phyloP scores from a whole-genome alignment of 768 basidiomycete genomes.

The Suillus lakei region DNA sequence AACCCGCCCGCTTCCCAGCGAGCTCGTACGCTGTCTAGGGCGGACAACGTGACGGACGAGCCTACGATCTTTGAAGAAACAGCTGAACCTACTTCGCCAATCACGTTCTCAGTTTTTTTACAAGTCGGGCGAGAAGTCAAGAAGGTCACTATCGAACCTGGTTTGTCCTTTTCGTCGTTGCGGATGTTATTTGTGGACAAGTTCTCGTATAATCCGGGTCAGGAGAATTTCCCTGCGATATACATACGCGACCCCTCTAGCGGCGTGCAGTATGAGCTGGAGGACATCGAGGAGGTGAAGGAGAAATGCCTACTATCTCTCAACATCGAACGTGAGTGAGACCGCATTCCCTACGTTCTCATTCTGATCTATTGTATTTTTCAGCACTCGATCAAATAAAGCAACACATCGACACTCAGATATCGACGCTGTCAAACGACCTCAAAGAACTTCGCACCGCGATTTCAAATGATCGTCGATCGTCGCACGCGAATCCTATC shows the following conservation, averaged over 20 bases:
- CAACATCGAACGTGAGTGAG: conserved; percentile 91
- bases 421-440: conserved; percentile 82
- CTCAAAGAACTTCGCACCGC: conserved; percentile 84
- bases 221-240: conserved; percentile 93
- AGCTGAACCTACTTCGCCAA: conserved; percentile 20
- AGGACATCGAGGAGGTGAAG: conserved; percentile 91
- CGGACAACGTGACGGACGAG: conserved; percentile 10
- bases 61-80: conserved; percentile 24
- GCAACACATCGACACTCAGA: conserved; percentile 94
- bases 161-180: conserved; percentile 72
- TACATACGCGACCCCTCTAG: conserved; percentile 93
- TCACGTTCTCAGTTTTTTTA: conserved; percentile 75
- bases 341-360: conserved; percentile 6
- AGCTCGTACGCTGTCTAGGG: conserved; percentile 11
- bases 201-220: conserved; percentile 92
- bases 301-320: conserved; percentile 88
- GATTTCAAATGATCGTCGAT: conserved; percentile 61
- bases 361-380: conserved; percentile 17
- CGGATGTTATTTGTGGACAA: conserved; percentile 92
- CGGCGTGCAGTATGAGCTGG: conserved; percentile 94
- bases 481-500: conserved; percentile 51
- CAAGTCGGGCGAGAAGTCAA: conserved; percentile 92
- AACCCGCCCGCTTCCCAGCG: conserved; percentile 30
- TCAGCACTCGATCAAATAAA: conserved; percentile 97
- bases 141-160: conserved; percentile 75